phyloP scores from a whole-genome alignment of 2,329 filamentous ascomycete species.

The Fusarium gaditjirri region DNA sequence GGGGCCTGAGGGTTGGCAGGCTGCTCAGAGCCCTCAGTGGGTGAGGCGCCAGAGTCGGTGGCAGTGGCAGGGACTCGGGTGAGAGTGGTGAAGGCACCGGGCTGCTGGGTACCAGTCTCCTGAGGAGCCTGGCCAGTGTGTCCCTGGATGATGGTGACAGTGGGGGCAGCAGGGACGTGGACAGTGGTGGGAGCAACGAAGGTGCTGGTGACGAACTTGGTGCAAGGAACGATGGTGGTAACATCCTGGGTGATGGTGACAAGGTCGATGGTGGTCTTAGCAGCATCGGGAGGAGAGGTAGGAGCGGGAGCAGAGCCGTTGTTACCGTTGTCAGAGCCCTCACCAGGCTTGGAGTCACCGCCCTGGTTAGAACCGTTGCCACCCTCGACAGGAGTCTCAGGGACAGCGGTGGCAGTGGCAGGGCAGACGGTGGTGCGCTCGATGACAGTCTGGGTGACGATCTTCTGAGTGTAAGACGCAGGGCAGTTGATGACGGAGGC shows the following conservation, averaged over 20 bases:
- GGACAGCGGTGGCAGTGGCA: conserved; percentile 26
- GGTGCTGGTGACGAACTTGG: conserved; percentile 38
- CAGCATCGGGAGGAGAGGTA: conserved; percentile 14
- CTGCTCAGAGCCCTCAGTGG: conserved; percentile 5
- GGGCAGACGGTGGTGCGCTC: conserved; percentile 40
- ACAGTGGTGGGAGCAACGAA: conserved; percentile 33
- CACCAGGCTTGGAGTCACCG: conserved; percentile 1
- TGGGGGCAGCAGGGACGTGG: conserved; percentile 9
- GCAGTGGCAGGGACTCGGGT: conserved; percentile 26
- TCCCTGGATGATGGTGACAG: conserved; percentile 34
- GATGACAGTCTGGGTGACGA: conserved; percentile 42
- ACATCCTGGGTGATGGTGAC: conserved; percentile 40
- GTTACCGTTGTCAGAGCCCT: neutral
- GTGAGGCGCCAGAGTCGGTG: conserved; percentile 12
- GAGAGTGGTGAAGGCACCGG: conserved; percentile 20
- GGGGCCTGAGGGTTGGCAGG: conserved; percentile 6
- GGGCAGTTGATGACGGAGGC: conserved; percentile 54
- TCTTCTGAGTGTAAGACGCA: conserved; percentile 48
- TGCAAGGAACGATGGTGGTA: conserved; percentile 41
- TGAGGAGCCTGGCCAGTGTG: conserved; percentile 14
- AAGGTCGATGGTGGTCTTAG: conserved; percentile 22
- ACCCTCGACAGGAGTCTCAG: neutral
- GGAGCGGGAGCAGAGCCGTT: conserved; percentile 11
- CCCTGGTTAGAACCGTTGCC: neutral
- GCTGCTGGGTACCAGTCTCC: conserved; percentile 9